Percentiles rank a stretch among this genome's conserved stretches.
phyloP scores from a whole-genome alignment of 208 protist genomes.

The Trypanosoma mega region DNA sequence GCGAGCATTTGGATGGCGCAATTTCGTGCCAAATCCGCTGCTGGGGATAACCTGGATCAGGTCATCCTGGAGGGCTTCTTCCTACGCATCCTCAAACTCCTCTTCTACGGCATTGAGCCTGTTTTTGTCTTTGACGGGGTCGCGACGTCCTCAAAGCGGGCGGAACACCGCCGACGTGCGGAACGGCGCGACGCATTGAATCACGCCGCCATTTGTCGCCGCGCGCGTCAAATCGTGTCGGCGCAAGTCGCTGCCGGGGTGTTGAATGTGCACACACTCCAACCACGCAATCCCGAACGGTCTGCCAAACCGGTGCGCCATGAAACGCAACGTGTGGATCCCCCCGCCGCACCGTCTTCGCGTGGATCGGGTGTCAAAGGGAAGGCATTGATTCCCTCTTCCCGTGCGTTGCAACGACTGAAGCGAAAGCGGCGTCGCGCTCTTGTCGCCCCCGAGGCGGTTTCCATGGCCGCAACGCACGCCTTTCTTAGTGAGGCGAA shows the following conservation, averaged over 20 bases:
- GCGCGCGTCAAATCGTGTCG: constrained; percentile 63
- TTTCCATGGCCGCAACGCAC: constrained; percentile 41
- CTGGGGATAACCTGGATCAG: constrained; percentile 51
- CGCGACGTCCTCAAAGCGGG: constrained; percentile 50
- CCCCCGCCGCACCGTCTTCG: too few relatives aligned
- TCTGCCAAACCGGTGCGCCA: too few relatives aligned
- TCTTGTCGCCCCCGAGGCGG: constrained; percentile 37
- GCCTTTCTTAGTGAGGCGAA: constrained; percentile 61
- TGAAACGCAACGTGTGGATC: too few relatives aligned
- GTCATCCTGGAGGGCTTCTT: constrained; percentile 79
- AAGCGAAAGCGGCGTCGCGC: constrained; percentile 6
- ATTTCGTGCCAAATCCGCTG: constrained; percentile 48
- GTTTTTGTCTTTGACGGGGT: constrained; percentile 90
- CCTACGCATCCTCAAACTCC: constrained; percentile 78
- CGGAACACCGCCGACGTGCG: constrained; percentile 55
- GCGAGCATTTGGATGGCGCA: constrained; percentile 90
- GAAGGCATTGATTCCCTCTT: too few relatives aligned
- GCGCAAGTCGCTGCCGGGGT: constrained; percentile 65
- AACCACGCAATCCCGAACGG: constrained; percentile 2
- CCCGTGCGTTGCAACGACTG: background rate
- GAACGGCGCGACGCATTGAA: constrained; percentile 34
- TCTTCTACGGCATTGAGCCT: constrained; percentile 85
- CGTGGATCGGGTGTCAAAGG: too few relatives aligned
- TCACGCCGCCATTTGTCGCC: constrained; percentile 38
- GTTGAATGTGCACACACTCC: constrained; percentile 39